Evolutionary conservation across 768 basidiomycete species (phyloP), one percentile per base, ranked within the genome.

Genomic region (Peribolospora baueri): DNA sequence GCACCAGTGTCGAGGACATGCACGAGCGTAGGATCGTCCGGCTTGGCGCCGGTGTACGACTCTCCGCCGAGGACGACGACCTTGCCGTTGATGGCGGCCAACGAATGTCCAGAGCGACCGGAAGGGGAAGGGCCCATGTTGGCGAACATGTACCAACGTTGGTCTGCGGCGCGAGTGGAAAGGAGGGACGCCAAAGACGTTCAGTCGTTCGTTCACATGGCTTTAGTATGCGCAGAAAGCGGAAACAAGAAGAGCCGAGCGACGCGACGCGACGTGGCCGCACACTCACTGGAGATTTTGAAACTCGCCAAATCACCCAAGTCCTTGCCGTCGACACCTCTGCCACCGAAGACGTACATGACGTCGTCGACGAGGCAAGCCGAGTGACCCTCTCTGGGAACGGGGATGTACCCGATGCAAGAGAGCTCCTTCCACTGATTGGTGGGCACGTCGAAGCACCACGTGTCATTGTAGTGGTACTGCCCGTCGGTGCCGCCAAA

Each of bases 101-200:
- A 91, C n/a, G 91, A 84, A 68, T 98, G 93, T 2, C 93, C 93
- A 7, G 86, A 90, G 51, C 93, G 76, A 3, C 86, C 84, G 46
- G 74, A 80, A 0, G 93, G 93, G 11, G 85, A 77, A 13, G 91
- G 91, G 0, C 93, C 93, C 93, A 98, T 98, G 65, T 95, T 93
- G 68, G 95, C 88, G 72, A 98, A 98, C 86, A 90, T 97, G 70
- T 90, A 98, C 93, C 93, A 98, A 61, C 93, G 75, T 64, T 87
- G 84, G 68, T 88, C 91, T 95, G 57, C 43, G 25, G 25, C 25
- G 7, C 7, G 7, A 11, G 1, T 13, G 11, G 10, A 10, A 10
- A 36, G 2, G 45, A 55, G 48, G 42, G 52, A 5, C 37, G 39
- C 11, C 1, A 50, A 1, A 3, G 13, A 37, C 10, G 8, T 7